Percentiles rank a stretch among this genome's conserved stretches.
Conservation (phyloP, 2,329 filamentous ascomycete genomes). For the Phaeosphaeriaceae sp. region DNA sequence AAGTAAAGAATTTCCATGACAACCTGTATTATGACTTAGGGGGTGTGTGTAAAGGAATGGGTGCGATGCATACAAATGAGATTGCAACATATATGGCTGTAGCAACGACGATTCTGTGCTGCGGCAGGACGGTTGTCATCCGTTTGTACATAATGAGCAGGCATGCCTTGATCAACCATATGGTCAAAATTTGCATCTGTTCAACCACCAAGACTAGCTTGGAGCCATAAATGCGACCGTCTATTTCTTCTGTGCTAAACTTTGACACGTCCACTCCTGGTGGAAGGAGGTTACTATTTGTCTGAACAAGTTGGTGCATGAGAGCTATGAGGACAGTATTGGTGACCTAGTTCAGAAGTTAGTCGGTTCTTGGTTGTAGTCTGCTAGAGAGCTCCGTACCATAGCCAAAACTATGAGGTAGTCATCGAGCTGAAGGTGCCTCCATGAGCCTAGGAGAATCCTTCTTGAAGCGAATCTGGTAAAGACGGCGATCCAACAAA, state of each 20-base stretch:
- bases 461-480: constrained; percentile 37
- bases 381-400: constrained; percentile 22
- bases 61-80: constrained; percentile 49
- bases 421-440: constrained; percentile 43
- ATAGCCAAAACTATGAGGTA: constrained; percentile 45
- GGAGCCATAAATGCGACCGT: constrained; percentile 57
- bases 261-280: constrained; percentile 38
- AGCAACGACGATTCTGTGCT: constrained; percentile 47
- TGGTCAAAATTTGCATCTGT: constrained; percentile 58
- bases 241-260: constrained; percentile 48
- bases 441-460: constrained; percentile 41
- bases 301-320: constrained; percentile 41
- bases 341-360: constrained; percentile 27
- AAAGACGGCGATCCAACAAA: constrained; percentile 43
- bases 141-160: constrained; percentile 61
- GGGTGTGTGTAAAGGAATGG: not conserved
- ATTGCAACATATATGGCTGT: constrained; percentile 55
- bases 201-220: constrained; percentile 62
- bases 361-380: constrained; percentile 1
- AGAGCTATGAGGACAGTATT: constrained; percentile 42
- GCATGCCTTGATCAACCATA: constrained; percentile 62
- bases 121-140: constrained; percentile 49
- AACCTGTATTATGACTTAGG: constrained; percentile 17
- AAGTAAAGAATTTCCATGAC: constrained; percentile 58
- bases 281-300: constrained; percentile 45